Evolutionary conservation across 495 filamentous ascomycete genomes (phyloP).

Genomic region (Aspergillus olivimuriae): DNA sequence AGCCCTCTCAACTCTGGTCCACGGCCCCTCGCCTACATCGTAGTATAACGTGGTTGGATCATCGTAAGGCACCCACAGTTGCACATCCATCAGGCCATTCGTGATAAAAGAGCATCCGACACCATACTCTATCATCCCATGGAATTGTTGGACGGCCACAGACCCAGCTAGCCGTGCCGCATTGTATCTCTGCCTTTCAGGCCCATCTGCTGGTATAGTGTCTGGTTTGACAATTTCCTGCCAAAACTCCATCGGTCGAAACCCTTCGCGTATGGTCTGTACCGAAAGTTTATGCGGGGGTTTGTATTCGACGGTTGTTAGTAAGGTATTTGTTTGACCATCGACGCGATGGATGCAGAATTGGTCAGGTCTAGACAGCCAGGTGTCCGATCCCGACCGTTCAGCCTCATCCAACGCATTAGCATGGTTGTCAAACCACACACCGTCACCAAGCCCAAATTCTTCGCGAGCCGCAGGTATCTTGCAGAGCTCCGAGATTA

Average conservation of each 20-base stretch:
- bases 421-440: slow-evolving; percentile 21
- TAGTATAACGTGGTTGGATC: slow-evolving; percentile 34
- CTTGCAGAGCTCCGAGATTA: slow-evolving; percentile 22
- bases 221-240: slow-evolving; percentile 14
- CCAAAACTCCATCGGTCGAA: slow-evolving; percentile 23
- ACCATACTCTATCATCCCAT: slow-evolving; percentile 23
- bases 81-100: slow-evolving; percentile 24
- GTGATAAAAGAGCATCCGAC: slow-evolving; percentile 19
- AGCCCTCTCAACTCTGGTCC: slow-evolving; percentile 8
- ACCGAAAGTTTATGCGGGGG: slow-evolving; percentile 30
- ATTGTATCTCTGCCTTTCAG: slow-evolving; percentile 18
- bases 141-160: slow-evolving; percentile 16
- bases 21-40: slow-evolving; percentile 23
- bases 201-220: slow-evolving; percentile 8
- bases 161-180: slow-evolving; percentile 8
- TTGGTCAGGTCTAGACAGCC: slow-evolving; percentile 13
- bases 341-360: slow-evolving; percentile 19
- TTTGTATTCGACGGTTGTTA: slow-evolving; percentile 27
- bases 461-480: slow-evolving; percentile 15
- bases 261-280: slow-evolving; percentile 21
- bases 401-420: slow-evolving; percentile 10
- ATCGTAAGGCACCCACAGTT: slow-evolving; percentile 25
- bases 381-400: not conserved
- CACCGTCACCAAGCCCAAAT: slow-evolving; percentile 20
- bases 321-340: slow-evolving; percentile 16